These are phyloP conservation scores for Mollisiaceae sp. DNA, from an alignment of 2,329 filamentous ascomycete species.

Conservation along the genomic window DNA sequence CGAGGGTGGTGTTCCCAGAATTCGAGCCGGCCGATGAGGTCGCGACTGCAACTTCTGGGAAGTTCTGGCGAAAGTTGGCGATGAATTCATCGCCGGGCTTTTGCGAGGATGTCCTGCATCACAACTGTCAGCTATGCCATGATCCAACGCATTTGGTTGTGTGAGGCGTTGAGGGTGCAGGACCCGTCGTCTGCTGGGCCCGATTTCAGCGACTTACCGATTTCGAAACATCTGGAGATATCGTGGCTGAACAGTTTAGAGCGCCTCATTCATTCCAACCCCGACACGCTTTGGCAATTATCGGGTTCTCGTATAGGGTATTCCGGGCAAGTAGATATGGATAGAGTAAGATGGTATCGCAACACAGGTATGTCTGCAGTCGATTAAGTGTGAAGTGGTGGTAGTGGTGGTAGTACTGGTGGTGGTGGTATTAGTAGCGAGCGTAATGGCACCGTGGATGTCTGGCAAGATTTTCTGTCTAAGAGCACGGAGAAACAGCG, in stretches of 20 bases:
- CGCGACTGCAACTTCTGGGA: constrained; percentile 71
- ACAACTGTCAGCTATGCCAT: constrained; percentile 25
- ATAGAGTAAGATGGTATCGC: not conserved
- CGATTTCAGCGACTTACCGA: constrained; percentile 37
- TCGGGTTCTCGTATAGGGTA: not conserved
- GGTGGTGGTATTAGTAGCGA: constrained; percentile 29
- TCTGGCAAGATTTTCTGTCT: not conserved
- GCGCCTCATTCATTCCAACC: constrained; percentile 30
- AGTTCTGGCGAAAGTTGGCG: constrained; percentile 81
- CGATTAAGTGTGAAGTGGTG: constrained; percentile 7
- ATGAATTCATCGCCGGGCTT: constrained; percentile 88
- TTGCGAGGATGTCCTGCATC: constrained; percentile 64
- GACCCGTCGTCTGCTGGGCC: not conserved
- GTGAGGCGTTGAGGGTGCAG: constrained; percentile 5
- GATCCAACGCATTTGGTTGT: not conserved
- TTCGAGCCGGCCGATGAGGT: constrained; percentile 51
- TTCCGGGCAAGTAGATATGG: not conserved
- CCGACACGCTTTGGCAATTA: not conserved
- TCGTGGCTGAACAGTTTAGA: constrained; percentile 27
- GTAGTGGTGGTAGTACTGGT: not conserved
- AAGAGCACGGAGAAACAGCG: constrained; percentile 11
- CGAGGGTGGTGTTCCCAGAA: constrained; percentile 41
- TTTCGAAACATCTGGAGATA: constrained; percentile 45
- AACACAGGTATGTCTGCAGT: not conserved
- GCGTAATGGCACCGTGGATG: constrained; percentile 24